These are phyloP conservation scores for Zygoascus flipseniorum DNA, from an alignment of 805 yeast species.

Conservation along the genomic window DNA sequence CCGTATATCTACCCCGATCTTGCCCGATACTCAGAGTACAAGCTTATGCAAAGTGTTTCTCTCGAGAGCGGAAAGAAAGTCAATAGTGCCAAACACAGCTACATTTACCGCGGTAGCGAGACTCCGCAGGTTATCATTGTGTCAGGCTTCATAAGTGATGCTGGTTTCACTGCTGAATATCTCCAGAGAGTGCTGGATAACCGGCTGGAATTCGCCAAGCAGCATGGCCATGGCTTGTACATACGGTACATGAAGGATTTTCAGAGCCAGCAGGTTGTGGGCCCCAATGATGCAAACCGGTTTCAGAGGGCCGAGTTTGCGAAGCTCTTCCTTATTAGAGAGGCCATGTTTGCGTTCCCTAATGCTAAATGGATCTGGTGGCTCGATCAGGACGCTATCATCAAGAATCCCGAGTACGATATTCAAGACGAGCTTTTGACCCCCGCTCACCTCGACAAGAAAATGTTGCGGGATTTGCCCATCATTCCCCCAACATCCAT, in stretches of 20 bases:
- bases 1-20: conserved; percentile 23
- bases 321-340: conserved; percentile 56
- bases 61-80: conserved; percentile 18
- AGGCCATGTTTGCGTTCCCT: conserved; percentile 90
- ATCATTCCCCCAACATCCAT: conserved; percentile 39
- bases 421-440: conserved; percentile 52
- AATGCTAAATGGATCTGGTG: conserved; percentile 85
- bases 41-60: conserved; percentile 21
- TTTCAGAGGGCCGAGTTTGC: conserved; percentile 47
- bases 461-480: conserved; percentile 63
- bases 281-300: conserved; percentile 45
- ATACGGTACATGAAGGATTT: conserved; percentile 83
- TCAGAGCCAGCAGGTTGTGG: conserved; percentile 33
- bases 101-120: conserved; percentile 1
- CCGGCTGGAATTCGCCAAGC: conserved; percentile 80
- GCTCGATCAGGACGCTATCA: conserved; percentile 62
- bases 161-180: conserved; percentile 62
- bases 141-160: conserved; percentile 70
- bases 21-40: conserved; percentile 16
- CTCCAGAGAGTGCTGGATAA: conserved; percentile 70
- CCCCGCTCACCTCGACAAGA: conserved; percentile 50
- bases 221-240: conserved; percentile 73
- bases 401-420: conserved; percentile 62
- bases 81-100: conserved; percentile 14
- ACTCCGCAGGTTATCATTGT: conserved; percentile 50